Base-by-base conservation (phyloP, 2,329 filamentous ascomycete species). In the Pseudonectria foliicola region DNA sequence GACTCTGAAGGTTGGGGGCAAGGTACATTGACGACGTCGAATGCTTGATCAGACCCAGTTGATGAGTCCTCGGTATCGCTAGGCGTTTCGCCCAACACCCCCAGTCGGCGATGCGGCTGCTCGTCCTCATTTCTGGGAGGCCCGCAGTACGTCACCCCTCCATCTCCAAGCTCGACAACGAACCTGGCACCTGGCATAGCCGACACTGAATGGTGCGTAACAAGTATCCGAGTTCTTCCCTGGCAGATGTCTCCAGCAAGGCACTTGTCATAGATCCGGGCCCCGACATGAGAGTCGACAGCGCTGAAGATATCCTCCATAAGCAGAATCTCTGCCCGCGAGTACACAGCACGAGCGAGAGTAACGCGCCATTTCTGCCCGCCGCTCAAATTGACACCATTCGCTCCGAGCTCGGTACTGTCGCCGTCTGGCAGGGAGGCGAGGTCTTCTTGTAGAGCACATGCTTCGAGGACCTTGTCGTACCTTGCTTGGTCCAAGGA, bases 151-250 rank as follows among this genome's bases (percentile, higher is more conserved):
- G 80, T 66, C 7, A 83, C 70, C 6, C 65, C 68, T 8, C 84
- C 85, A 35, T 85, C 75, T 13, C 77, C 80, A 3, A 92, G 71
- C 42, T 85, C 75, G 4, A 89, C 80, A 6, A 85, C 68, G 46
- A 84, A 90, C 48, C 83, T 83, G 6, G 85, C 78, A 51, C 75
- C 75, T 10, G 82, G 68, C 38, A 84, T 70, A 44, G 80, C 82
- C 2, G 90, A 68, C 3, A 75, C 75, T 13, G 88, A 79, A 48
- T 90, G 84, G 52, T 92, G 85, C 0, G 85, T 92, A 16, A 88
- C 85, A 4, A 92, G 63, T 30, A 92, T 85, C 21, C 85, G 67
- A 2, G 86, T 92, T 36, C 86, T 67, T 1, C 77, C 79, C 13
- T 68, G 59, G 40, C 81, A 80, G 7, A 90, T 69, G 32, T 82